phyloP scores from a whole-genome alignment of 2,329 filamentous ascomycete genomes.

The Hymenoscyphus fructigenus region DNA sequence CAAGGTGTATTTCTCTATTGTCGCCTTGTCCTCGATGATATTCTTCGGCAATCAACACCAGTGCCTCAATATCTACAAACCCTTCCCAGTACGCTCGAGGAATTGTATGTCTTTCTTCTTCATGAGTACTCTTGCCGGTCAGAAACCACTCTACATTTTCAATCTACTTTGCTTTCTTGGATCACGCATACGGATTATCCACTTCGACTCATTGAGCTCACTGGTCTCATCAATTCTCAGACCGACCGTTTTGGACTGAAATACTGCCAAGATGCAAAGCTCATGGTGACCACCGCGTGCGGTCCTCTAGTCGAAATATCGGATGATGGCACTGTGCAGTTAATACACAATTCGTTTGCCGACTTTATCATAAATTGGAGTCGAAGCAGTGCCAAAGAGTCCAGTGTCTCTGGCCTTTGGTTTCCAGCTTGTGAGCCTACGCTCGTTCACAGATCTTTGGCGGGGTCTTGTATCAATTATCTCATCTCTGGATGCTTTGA shows the following conservation, averaged over 20 bases:
- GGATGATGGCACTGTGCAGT: conserved; percentile 44
- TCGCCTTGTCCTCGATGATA: conserved; percentile 30
- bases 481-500: background rate
- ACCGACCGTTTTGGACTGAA: conserved; percentile 14
- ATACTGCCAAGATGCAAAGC: conserved; percentile 35
- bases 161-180: conserved; percentile 41
- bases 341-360: conserved; percentile 50
- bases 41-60: conserved; percentile 16
- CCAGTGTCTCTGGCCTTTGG: background rate
- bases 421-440: conserved; percentile 18
- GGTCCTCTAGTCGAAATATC: conserved; percentile 45
- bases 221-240: conserved; percentile 30
- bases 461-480: background rate
- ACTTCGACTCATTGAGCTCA: conserved; percentile 44
- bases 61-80: conserved; percentile 26
- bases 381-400: conserved; percentile 3
- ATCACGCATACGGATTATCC: conserved; percentile 44
- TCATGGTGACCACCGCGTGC: conserved; percentile 39
- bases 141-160: conserved; percentile 34
- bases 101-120: conserved; percentile 43
- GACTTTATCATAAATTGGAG: conserved; percentile 42
- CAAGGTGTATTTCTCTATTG: conserved; percentile 29
- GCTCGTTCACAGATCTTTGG: conserved; percentile 11
- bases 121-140: conserved; percentile 39
- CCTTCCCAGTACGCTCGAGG: conserved; percentile 37